Conservation (phyloP, 768 basidiomycete genomes). For the Russula sp. region DNA sequence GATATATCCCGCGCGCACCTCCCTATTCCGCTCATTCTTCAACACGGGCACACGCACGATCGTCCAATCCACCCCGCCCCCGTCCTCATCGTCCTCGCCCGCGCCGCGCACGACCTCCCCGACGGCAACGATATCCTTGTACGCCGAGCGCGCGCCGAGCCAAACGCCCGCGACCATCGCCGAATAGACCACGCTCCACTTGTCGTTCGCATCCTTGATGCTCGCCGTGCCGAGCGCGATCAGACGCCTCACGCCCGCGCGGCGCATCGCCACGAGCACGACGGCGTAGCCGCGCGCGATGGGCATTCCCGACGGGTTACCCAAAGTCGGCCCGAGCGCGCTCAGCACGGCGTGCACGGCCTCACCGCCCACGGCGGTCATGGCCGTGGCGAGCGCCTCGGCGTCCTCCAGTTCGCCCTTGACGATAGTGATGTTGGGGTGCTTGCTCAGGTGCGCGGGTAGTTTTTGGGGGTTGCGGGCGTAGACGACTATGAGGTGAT, state of each 20-base stretch:
- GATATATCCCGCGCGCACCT: conserved; percentile 53
- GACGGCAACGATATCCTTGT: conserved; percentile 59
- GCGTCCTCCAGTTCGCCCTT: conserved; percentile 51
- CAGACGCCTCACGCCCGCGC: conserved; percentile 46
- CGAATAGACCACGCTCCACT: conserved; percentile 40
- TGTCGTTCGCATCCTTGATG: conserved; percentile 54
- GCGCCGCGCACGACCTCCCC: conserved; percentile 49
- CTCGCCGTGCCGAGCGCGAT: conserved; percentile 63
- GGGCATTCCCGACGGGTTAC: conserved; percentile 43
- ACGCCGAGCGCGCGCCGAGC: conserved; percentile 46
- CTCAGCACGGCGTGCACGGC: conserved; percentile 48
- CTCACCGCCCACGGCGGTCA: conserved; percentile 36
- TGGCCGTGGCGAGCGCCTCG: conserved; percentile 41
- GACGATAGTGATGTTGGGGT: conserved; percentile 41
- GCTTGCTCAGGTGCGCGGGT: conserved; percentile 39
- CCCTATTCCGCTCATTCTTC: conserved; percentile 39
- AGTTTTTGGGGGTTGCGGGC: conserved; percentile 60
- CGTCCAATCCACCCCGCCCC: conserved; percentile 69
- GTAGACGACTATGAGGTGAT: conserved; percentile 48
- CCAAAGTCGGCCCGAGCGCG: conserved; percentile 49
- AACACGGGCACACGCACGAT: conserved; percentile 61
- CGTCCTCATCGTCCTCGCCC: conserved; percentile 38
- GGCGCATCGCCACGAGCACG: conserved; percentile 51
- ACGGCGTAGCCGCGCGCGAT: conserved; percentile 51
- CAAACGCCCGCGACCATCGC: conserved; percentile 34